Base-by-base conservation (phyloP, 306 rosid species). In the Sicyos edulis region DNA sequence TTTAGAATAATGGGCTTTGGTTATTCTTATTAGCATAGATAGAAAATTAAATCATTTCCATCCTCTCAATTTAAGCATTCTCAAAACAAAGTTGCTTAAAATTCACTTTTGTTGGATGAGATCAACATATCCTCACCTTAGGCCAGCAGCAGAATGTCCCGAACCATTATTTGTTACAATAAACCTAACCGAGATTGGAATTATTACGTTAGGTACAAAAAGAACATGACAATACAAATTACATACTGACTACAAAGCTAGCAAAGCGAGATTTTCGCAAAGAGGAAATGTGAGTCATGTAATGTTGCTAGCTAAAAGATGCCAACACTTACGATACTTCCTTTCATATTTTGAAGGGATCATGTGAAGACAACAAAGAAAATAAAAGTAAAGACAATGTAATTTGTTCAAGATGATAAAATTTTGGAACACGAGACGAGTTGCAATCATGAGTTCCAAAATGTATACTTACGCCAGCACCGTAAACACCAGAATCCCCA, bases 141-240 rank as follows among this genome's bases (percentile, higher is more conserved):
- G 70, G 71, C 96, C 96, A 70, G 86, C 75, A 50, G 86, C 79
- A 6, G 73, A 84, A 79, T 90, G 98, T 52, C 98, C 98, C 5
- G 96, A 87, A 50, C 98, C 96, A 71, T 87, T 83, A 79, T 90
- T 90, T 58, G 97, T 93, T 57, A 90, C 90, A 57, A 93, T 93
- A 83, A 93, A 93, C 84, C 98, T 93, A 78, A 77, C 63, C 72
- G 40, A 15, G 53, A 54, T 14, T 37, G 6, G 12, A 34, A 42
- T 14, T 21, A 15, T 42, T 55, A 20, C 21, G 24, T 54, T 4
- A 12, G 65, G 44, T 29, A 8, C 34, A n/a, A 11, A 16, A 51
- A 15, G 49, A 52, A 60, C 15, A 29, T 5, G 0, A 52, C 5
- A 21, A 44, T 67, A 1, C 11, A 66, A 66, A 45, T 21, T 68